Conservation (phyloP, 345 rosid species). For the Gossypium longicalyx region DNA sequence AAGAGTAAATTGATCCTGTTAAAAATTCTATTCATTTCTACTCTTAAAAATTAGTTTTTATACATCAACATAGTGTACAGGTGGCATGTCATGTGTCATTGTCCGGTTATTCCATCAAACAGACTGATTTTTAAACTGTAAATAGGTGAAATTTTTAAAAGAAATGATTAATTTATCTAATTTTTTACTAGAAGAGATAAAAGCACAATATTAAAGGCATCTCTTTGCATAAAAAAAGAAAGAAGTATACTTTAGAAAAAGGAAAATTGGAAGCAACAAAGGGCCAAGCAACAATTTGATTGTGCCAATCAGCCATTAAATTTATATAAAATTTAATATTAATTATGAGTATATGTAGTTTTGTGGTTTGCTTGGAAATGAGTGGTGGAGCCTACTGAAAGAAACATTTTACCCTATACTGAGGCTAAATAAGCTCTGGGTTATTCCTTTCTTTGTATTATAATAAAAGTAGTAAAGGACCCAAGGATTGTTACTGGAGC, state of each 20-base stretch:
- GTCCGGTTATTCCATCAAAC: too few relatives aligned
- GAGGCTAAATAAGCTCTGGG: background rate
- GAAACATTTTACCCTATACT: background rate
- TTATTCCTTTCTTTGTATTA: too few relatives aligned
- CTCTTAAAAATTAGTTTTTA: too few relatives aligned
- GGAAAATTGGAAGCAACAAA: background rate
- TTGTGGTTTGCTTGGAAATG: background rate
- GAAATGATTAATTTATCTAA: too few relatives aligned
- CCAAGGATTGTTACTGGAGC: background rate
- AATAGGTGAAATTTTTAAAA: too few relatives aligned
- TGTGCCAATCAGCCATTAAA: background rate
- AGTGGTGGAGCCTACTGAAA: background rate
- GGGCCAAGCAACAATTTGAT: background rate
- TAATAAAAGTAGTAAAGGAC: background rate
- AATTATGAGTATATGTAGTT: too few relatives aligned
- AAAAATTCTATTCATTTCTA: rapidly evolving
- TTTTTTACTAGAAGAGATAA: too few relatives aligned
- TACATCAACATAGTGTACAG: rapidly evolving
- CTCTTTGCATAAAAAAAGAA: too few relatives aligned
- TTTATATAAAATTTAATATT: too few relatives aligned
- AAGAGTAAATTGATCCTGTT: rapidly evolving
- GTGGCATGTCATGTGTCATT: rapidly evolving
- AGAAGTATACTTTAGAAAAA: too few relatives aligned
- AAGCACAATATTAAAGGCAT: too few relatives aligned
- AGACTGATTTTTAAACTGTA: too few relatives aligned